These are phyloP conservation scores for Lactarius hatsudake DNA, from an alignment of 768 basidiomycete genomes.

Conservation along the genomic window DNA sequence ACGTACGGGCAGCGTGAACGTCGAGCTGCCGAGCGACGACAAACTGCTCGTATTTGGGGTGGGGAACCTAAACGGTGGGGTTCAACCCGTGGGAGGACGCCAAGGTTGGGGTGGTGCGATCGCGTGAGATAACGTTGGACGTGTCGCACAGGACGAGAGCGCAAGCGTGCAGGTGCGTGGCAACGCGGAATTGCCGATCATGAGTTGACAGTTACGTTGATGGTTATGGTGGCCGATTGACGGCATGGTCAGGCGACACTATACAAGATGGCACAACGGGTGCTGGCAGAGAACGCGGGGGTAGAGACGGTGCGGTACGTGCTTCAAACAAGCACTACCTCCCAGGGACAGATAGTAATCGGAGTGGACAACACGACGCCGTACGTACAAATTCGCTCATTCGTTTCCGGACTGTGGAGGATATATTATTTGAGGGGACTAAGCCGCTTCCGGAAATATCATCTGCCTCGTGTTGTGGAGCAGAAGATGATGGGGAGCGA, in stretches of 20 bases:
- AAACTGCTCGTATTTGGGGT: conserved; percentile 50
- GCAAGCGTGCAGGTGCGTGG: conserved; percentile 82
- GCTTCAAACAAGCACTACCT: conserved; percentile 94
- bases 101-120: conserved; percentile 48
- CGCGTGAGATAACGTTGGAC: conserved; percentile 67
- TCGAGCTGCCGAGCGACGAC: conserved; percentile 50
- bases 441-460: conserved; percentile 13
- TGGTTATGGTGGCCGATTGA: background rate
- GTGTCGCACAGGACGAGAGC: conserved; percentile 81
- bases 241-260: conserved; percentile 67
- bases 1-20: conserved; percentile 50
- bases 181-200: conserved; percentile 4
- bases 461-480: conserved; percentile 24
- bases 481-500: conserved; percentile 22
- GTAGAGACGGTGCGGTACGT: conserved; percentile 64
- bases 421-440: conserved; percentile 15
- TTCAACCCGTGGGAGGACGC: conserved; percentile 55
- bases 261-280: conserved; percentile 79
- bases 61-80: conserved; percentile 32
- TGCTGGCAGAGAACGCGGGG: conserved; percentile 62
- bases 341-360: conserved; percentile 75
- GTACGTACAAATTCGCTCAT: conserved; percentile 38
- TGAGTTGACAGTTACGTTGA: background rate
- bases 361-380: conserved; percentile 68
- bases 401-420: background rate